phyloP scores from a whole-genome alignment of 345 rosid species.

The Salix purpurea region DNA sequence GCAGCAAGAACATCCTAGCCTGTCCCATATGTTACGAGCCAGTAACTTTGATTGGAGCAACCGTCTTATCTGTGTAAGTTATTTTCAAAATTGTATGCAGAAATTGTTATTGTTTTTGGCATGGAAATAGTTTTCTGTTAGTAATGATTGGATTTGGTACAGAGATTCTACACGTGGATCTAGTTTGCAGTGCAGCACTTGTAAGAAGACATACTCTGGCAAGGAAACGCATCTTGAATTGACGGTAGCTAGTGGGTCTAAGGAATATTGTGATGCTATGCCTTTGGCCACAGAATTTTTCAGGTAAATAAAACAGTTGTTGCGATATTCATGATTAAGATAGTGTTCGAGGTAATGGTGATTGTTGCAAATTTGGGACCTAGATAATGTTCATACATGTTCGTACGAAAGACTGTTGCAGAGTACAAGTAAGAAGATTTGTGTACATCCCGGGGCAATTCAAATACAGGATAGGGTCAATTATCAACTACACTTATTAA shows the following conservation, averaged over 20 bases:
- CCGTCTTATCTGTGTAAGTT: slow-evolving; percentile 46
- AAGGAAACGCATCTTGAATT: slow-evolving; percentile 67
- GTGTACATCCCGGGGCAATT: background rate
- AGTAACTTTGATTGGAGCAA: slow-evolving; percentile 30
- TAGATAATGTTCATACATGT: background rate
- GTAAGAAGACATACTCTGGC: slow-evolving; percentile 58
- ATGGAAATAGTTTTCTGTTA: background rate
- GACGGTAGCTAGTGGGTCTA: slow-evolving; percentile 50
- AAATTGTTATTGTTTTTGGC: background rate
- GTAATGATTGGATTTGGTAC: slow-evolving; percentile 16
- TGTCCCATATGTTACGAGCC: slow-evolving; percentile 77
- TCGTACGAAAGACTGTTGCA: background rate
- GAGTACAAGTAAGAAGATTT: background rate
- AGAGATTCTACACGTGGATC: slow-evolving; percentile 43
- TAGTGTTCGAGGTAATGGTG: background rate
- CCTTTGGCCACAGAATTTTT: slow-evolving; percentile 52
- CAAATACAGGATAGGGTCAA: background rate
- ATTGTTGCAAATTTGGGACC: background rate
- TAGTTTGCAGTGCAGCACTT: slow-evolving; percentile 52
- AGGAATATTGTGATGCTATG: slow-evolving; percentile 48
- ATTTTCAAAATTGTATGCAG: background rate
- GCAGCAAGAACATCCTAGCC: slow-evolving; percentile 42
- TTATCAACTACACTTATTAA: background rate
- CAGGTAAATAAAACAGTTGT: slow-evolving; percentile 29
- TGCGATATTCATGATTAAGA: background rate